phyloP scores from a whole-genome alignment of 2,329 filamentous ascomycete species.

The Fusarium sp. region DNA sequence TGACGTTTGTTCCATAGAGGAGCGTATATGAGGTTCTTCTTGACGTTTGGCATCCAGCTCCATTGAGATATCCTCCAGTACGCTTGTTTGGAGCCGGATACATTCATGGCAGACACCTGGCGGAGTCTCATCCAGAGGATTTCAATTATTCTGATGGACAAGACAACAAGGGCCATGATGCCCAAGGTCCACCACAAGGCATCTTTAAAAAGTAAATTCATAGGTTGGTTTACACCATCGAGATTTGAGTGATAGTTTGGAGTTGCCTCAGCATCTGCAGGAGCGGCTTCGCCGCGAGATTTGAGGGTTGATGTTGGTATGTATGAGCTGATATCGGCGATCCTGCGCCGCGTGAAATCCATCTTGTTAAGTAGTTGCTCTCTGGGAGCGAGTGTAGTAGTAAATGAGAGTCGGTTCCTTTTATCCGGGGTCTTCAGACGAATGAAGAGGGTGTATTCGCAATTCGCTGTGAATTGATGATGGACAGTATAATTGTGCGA shows the following conservation, averaged over 20 bases:
- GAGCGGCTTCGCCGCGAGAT: constrained; percentile 40
- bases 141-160: constrained; percentile 62
- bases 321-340: constrained; percentile 44
- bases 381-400: constrained; percentile 12
- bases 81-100: constrained; percentile 58
- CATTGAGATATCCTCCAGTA: constrained; percentile 68
- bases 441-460: constrained; percentile 15
- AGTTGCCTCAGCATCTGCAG: constrained; percentile 51
- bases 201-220: constrained; percentile 66
- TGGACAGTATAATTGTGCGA: constrained; percentile 4
- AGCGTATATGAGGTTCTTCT: constrained; percentile 67
- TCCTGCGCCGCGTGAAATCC: constrained; percentile 44
- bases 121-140: constrained; percentile 64
- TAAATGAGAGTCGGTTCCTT: constrained; percentile 11
- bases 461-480: constrained; percentile 13
- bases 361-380: constrained; percentile 40
- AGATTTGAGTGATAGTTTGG: constrained; percentile 64
- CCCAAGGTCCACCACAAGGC: constrained; percentile 69
- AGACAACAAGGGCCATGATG: constrained; percentile 60
- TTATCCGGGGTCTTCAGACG: constrained; percentile 10
- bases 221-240: constrained; percentile 66
- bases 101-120: constrained; percentile 66
- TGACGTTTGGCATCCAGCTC: constrained; percentile 68
- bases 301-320: constrained; percentile 45
- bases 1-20: constrained; percentile 71